These are phyloP conservation scores for Saturnispora besseyi DNA, from an alignment of 805 yeast genomes.

Conservation along the genomic window DNA sequence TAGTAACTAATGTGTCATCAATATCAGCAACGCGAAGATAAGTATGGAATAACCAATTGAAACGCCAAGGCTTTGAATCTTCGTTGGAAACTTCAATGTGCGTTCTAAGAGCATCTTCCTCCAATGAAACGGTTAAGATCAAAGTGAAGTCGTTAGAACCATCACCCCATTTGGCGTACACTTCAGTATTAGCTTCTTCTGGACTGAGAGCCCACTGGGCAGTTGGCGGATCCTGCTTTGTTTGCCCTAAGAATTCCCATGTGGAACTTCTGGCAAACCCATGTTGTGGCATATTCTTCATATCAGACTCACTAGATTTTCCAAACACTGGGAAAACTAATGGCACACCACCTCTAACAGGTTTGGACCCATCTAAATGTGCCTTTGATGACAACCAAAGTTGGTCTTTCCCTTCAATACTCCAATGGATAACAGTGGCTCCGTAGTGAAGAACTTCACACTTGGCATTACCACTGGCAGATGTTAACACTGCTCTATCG, in stretches of 20 bases:
- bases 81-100: conserved; percentile 68
- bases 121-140: conserved; percentile 57
- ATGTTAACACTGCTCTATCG: conserved; percentile 44
- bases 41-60: conserved; percentile 94
- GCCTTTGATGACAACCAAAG: conserved; percentile 77
- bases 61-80: conserved; percentile 58
- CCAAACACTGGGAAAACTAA: conserved; percentile 94
- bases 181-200: conserved; percentile 60
- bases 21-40: conserved; percentile 71
- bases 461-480: conserved; percentile 39
- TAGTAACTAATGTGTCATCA: conserved; percentile 66
- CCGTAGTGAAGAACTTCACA: conserved; percentile 77
- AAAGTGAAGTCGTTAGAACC: conserved; percentile 65
- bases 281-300: conserved; percentile 78
- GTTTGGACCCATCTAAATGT: conserved; percentile 80
- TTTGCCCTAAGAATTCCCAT: conserved; percentile 94
- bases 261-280: conserved; percentile 87
- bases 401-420: conserved; percentile 60
- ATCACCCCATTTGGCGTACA: conserved; percentile 46
- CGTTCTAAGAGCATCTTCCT: conserved; percentile 51
- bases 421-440: conserved; percentile 86
- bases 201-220: conserved; percentile 90
- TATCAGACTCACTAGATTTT: conserved; percentile 49
- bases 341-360: conserved; percentile 97
- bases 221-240: conserved; percentile 58